A percentile compares a stretch with the other conserved stretches of the same genome.
These are phyloP conservation scores for Exsudoporus frostii DNA, from an alignment of 768 basidiomycete species.

Conservation along the genomic window DNA sequence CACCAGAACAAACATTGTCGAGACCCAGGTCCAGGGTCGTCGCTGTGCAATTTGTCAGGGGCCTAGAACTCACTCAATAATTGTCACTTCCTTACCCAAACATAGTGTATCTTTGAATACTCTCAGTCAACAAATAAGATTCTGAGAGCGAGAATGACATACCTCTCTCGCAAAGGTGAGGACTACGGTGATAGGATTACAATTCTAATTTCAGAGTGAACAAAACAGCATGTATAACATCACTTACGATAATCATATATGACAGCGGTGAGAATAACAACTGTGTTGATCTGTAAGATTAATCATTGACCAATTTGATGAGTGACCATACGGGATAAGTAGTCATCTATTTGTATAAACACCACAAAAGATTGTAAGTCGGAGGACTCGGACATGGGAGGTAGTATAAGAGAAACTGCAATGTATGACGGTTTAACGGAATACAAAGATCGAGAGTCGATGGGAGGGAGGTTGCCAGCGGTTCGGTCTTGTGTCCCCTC, in stretches of 20 bases:
- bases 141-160: background rate
- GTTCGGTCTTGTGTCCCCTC: too few relatives aligned
- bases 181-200: background rate
- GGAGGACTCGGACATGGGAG: too few relatives aligned
- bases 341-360: too few relatives aligned
- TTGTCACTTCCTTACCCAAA: slow-evolving; percentile 6
- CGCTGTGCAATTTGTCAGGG: background rate
- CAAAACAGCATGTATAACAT: background rate
- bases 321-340: background rate
- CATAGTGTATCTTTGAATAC: slow-evolving; percentile 5
- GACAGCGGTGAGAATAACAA: background rate
- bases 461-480: too few relatives aligned
- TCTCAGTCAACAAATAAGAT: background rate
- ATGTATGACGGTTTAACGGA: too few relatives aligned
- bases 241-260: slow-evolving; percentile 11
- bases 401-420: too few relatives aligned
- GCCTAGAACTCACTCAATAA: too few relatives aligned
- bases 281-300: background rate
- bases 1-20: background rate
- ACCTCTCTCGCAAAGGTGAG: slow-evolving; percentile 10
- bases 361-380: too few relatives aligned
- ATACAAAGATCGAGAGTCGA: too few relatives aligned
- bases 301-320: background rate
- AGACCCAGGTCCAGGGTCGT: slow-evolving; percentile 2
- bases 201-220: background rate